A percentile compares a stretch with the other conserved stretches of the same genome.
These are phyloP conservation scores for Diospyros lotus DNA, from an alignment of 148 eudicot species.

Conservation along the genomic window DNA sequence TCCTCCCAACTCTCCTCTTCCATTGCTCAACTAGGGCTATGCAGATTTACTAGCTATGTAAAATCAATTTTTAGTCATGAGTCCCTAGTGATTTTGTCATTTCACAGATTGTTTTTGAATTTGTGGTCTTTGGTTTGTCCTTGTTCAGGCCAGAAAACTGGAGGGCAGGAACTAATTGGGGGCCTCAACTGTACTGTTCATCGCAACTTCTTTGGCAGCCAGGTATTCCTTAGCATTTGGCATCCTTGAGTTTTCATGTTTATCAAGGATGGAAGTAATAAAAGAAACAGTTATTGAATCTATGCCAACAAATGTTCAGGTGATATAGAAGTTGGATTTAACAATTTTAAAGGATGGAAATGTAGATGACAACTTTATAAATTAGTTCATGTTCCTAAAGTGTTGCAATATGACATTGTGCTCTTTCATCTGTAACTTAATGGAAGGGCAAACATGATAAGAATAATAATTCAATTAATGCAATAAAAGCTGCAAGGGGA, in stretches of 20 bases:
- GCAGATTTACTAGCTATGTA: no score
- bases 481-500: neutral
- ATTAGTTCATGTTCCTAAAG: constrained; percentile 4
- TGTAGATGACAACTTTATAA: neutral
- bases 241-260: constrained; percentile 1
- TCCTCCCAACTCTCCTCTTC: neutral
- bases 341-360: neutral
- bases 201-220: constrained; percentile 95
- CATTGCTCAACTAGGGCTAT: no score
- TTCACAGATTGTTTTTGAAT: neutral
- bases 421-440: neutral
- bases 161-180: constrained; percentile 92
- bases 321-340: neutral
- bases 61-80: neutral
- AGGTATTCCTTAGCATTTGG: constrained; percentile 36
- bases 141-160: constrained; percentile 82
- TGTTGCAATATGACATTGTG: neutral
- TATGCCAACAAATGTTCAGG: neutral
- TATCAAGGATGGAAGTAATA: neutral
- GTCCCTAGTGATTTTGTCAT: neutral
- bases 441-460: neutral
- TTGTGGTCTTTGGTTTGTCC: neutral
- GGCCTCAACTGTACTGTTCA: constrained; percentile 95
- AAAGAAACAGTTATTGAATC: neutral
- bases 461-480: neutral